Evolutionary conservation across 306 rosid species (phyloP).

Genomic region (Malus asiatica): DNA sequence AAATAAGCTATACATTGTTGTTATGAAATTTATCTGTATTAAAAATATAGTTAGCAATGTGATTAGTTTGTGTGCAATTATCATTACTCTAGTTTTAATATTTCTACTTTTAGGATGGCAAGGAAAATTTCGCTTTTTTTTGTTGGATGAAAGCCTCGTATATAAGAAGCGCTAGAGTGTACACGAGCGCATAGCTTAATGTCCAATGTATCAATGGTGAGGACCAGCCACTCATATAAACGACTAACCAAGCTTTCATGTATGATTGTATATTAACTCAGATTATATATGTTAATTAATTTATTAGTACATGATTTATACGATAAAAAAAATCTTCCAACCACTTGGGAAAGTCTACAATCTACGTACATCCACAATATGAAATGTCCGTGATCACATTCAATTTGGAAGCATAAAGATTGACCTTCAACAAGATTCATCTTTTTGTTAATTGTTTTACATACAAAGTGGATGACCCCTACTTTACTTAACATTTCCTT

Average conservation of each 20-base stretch:
- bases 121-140: not conserved
- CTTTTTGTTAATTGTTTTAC: not conserved
- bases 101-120: not conserved
- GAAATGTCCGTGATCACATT: not conserved
- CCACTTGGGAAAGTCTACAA: not conserved
- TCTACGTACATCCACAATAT: not conserved
- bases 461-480: not conserved
- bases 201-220: too few species aligned
- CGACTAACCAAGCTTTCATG: too few species aligned
- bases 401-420: not conserved
- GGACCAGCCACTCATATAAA: too few species aligned
- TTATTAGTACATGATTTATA: too few species aligned
- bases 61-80: not conserved
- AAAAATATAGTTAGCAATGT: too few species aligned
- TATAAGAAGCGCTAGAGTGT: too few species aligned
- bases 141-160: not conserved
- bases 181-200: too few species aligned
- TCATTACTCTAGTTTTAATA: not conserved
- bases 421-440: not conserved
- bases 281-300: too few species aligned
- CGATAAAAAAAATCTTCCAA: not conserved
- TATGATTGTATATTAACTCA: too few species aligned
- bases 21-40: not conserved
- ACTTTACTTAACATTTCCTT: not conserved
- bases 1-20: not conserved